These are phyloP conservation scores for Pelargonium citronellum DNA, from an alignment of 441 rosid species.

Conservation along the genomic window DNA sequence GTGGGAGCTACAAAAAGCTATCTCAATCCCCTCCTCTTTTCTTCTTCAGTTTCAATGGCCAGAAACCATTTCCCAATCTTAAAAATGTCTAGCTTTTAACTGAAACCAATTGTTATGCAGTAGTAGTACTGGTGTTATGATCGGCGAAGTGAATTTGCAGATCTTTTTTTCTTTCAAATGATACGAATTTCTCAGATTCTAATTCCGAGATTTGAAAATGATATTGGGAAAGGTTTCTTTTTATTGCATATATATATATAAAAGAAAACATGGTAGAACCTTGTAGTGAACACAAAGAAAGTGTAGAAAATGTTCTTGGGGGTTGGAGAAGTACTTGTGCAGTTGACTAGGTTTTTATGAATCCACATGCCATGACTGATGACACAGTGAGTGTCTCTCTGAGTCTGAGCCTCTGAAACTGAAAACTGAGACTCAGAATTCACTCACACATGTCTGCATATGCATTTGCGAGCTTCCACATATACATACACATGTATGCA, in stretches of 20 bases:
- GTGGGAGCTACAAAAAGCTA: constrained; percentile 1
- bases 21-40: not conserved
- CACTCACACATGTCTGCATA: constrained; percentile 64
- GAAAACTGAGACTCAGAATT: constrained; percentile 7
- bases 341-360: constrained; percentile 40
- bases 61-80: not conserved
- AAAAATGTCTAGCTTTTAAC: not conserved
- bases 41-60: not conserved
- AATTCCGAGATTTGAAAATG: no score
- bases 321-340: constrained; percentile 10
- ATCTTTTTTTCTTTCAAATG: no score
- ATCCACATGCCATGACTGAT: constrained; percentile 38
- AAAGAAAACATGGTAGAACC: no score
- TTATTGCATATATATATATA: no score
- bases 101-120: constrained; percentile 13
- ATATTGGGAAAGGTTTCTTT: no score
- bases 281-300: constrained; percentile 20
- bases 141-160: no score
- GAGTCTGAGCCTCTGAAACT: not conserved
- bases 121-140: constrained; percentile 18
- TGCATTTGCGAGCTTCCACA: constrained; percentile 49
- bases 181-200: no score
- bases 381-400: constrained; percentile 11
- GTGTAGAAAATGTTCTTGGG: constrained; percentile 22
- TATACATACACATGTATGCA: constrained; percentile 76